These are phyloP conservation scores for Chrysanthemum makinoi DNA, from an alignment of 129 eudicot species.

Conservation along the genomic window DNA sequence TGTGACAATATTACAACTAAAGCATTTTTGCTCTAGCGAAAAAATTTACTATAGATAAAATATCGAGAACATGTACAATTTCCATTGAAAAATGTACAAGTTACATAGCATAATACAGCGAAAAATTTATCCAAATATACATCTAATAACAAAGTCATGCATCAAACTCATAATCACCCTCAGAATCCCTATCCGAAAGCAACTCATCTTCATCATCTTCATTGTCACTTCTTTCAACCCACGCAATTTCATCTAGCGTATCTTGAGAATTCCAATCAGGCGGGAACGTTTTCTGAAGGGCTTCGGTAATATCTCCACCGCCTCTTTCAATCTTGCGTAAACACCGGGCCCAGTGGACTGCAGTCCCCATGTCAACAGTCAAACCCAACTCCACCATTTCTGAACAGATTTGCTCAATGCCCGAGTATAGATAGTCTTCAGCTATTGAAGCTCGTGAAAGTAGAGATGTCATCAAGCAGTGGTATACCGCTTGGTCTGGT, in stretches of 20 bases:
- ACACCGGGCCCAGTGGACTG: slow-evolving; percentile 89
- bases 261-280: slow-evolving; percentile 86
- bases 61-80: slow-evolving; percentile 15
- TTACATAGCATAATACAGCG: neutral
- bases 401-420: slow-evolving; percentile 54
- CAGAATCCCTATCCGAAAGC: slow-evolving; percentile 25
- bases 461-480: slow-evolving; percentile 86
- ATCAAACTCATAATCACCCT: slow-evolving; percentile 25
- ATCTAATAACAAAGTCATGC: slow-evolving; percentile 11
- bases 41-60: neutral
- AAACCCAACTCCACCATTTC: slow-evolving; percentile 74
- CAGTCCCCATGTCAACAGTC: slow-evolving; percentile 92
- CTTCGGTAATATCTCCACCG: slow-evolving; percentile 87
- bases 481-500: slow-evolving; percentile 92
- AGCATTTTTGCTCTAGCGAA: neutral
- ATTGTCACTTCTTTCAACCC: slow-evolving; percentile 21
- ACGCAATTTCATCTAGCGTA: slow-evolving; percentile 36
- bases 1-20: neutral
- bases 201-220: slow-evolving; percentile 35
- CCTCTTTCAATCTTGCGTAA: slow-evolving; percentile 72
- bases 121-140: slow-evolving; percentile 30
- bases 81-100: slow-evolving; percentile 28
- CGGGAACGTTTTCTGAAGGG: slow-evolving; percentile 91
- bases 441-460: slow-evolving; percentile 83
- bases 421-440: slow-evolving; percentile 67